A percentile compares a stretch with the other conserved stretches of the same genome.
Conservation (phyloP, 352 stramenopile species). For the Phytophthora melonis region DNA sequence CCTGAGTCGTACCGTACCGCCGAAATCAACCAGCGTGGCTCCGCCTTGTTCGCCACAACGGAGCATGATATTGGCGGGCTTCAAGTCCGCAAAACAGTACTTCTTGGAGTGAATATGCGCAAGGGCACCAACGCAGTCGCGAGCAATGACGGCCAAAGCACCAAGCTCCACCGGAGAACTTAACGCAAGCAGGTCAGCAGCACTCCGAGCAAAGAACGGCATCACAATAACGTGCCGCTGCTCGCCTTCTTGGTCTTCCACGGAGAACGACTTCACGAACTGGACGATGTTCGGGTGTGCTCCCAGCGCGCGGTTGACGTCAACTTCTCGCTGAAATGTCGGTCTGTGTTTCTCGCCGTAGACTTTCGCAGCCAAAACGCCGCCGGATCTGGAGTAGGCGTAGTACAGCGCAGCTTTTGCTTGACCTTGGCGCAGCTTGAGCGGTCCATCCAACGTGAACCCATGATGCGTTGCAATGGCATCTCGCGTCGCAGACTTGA, state of each 20-base stretch:
- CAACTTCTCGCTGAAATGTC: slow-evolving; percentile 3
- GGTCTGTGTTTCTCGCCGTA: neutral
- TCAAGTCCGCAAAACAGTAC: slow-evolving; percentile 15
- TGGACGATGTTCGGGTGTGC: neutral
- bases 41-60: slow-evolving; percentile 12
- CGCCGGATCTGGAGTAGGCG: slow-evolving; percentile 4
- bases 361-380: slow-evolving; percentile 7
- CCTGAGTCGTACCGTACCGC: neutral
- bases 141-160: slow-evolving; percentile 5
- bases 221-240: slow-evolving; percentile 14
- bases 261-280: neutral
- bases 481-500: neutral
- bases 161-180: slow-evolving; percentile 5
- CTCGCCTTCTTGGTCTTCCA: neutral
- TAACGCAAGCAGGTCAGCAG: slow-evolving; percentile 1
- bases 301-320: slow-evolving; percentile 1
- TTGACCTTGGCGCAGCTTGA: slow-evolving; percentile 1
- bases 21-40: neutral
- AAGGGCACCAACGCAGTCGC: slow-evolving; percentile 5
- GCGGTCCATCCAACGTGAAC: neutral
- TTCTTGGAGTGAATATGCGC: slow-evolving; percentile 9
- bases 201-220: slow-evolving; percentile 16
- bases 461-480: neutral
- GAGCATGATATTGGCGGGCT: slow-evolving; percentile 14
- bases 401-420: neutral